Conservation (phyloP, 139 green algal species). For the Yamagishiella unicocca region DNA sequence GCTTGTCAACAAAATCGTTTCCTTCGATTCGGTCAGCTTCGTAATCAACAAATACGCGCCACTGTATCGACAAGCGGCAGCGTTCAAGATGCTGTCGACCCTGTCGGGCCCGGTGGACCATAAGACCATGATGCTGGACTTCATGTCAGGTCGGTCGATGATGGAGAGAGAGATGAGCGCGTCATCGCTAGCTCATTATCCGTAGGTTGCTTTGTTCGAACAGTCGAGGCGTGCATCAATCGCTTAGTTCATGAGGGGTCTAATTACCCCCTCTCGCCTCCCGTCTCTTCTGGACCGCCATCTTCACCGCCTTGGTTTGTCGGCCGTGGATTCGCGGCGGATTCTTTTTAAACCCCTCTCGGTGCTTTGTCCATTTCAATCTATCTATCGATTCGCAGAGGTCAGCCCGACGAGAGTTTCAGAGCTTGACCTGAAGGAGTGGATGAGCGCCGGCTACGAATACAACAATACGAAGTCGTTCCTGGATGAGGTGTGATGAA, state of each 20-base stretch:
- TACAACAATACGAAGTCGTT: not conserved
- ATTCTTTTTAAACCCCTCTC: too few relatives aligned
- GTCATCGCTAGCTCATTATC: too few relatives aligned
- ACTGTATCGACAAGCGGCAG: not conserved
- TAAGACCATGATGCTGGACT: not conserved
- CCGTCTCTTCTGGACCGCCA: too few relatives aligned
- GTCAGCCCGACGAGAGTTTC: not conserved
- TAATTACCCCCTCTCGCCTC: too few relatives aligned
- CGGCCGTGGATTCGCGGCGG: too few relatives aligned
- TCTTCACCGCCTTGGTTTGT: too few relatives aligned
- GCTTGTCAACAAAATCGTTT: not conserved
- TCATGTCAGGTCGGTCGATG: not conserved
- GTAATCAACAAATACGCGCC: not conserved
- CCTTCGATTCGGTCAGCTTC: not conserved
- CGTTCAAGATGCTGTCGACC: not conserved
- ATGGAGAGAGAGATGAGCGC: not conserved
- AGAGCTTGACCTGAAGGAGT: not conserved
- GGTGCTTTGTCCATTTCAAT: too few relatives aligned
- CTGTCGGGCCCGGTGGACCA: not conserved
- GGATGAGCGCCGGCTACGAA: not conserved
- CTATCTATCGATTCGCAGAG: too few relatives aligned
- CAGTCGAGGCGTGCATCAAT: too few relatives aligned
- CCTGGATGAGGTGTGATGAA: not conserved
- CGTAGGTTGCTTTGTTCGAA: too few relatives aligned
- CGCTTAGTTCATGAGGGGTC: too few relatives aligned